phyloP scores from a whole-genome alignment of 441 rosid genomes.

The Mallotus japonicus region DNA sequence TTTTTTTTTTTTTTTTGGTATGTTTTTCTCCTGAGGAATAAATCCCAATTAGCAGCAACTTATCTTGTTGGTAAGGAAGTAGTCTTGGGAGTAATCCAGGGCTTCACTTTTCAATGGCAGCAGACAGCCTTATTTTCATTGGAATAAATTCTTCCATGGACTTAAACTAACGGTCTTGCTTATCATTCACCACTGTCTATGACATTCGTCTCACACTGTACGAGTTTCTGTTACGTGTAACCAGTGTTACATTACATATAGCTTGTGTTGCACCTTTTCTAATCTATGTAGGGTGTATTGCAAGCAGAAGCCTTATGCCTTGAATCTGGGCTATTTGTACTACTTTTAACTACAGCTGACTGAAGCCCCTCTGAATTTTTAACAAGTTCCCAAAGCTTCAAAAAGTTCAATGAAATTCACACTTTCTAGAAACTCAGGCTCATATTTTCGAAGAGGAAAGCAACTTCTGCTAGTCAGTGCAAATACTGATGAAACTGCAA shows the following conservation, averaged over 20 bases:
- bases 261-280: conserved; percentile 24
- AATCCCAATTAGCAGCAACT: conserved; percentile 42
- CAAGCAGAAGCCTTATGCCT: conserved; percentile 14
- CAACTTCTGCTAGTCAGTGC: conserved; percentile 14
- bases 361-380: neutral
- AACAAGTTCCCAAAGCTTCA: conserved; percentile 16
- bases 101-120: conserved; percentile 25
- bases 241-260: conserved; percentile 21
- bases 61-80: conserved; percentile 31
- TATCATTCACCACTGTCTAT: conserved; percentile 21
- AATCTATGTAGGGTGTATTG: conserved; percentile 16
- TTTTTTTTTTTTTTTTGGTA: conserved; percentile 8
- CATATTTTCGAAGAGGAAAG: conserved; percentile 13
- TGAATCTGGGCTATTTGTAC: conserved; percentile 13
- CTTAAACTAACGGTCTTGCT: conserved; percentile 30
- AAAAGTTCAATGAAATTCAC: conserved; percentile 8
- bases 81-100: conserved; percentile 18
- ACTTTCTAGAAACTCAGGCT: conserved; percentile 6
- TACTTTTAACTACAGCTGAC: conserved; percentile 14
- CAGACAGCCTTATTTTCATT: conserved; percentile 22
- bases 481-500: conserved; percentile 14
- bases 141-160: conserved; percentile 31
- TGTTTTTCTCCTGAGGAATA: conserved; percentile 32
- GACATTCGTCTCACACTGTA: conserved; percentile 1
- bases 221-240: conserved; percentile 19